phyloP scores from a whole-genome alignment of 2,329 filamentous ascomycete genomes.

The Cryphonectria carpinicola region DNA sequence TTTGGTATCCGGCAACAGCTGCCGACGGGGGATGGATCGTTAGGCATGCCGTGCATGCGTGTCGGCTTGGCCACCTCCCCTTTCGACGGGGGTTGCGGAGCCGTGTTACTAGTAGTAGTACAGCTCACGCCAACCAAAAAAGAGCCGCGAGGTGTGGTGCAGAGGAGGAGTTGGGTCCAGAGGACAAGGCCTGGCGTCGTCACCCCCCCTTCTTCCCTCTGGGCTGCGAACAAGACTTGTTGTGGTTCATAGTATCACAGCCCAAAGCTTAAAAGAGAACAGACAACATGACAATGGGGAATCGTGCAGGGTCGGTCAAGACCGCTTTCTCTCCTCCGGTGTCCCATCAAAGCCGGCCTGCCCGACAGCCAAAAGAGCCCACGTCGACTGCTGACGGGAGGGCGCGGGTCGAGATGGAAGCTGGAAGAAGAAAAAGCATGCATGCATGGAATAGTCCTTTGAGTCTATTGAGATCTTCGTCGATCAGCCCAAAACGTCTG shows the following conservation, averaged over 20 bases:
- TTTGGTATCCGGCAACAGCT: neutral
- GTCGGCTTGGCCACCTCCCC: neutral
- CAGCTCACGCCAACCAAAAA: neutral
- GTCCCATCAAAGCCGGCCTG: neutral
- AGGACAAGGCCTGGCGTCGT: neutral
- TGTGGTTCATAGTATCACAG: neutral
- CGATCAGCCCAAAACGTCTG: neutral
- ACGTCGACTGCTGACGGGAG: constrained; percentile 7
- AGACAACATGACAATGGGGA: neutral
- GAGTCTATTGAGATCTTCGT: neutral
- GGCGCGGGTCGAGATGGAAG: neutral
- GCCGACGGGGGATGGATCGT: neutral
- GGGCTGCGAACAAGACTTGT: neutral
- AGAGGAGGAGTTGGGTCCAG: neutral
- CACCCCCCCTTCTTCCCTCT: neutral
- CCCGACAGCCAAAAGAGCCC: neutral
- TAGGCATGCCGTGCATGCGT: neutral
- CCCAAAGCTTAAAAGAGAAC: neutral
- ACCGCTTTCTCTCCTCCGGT: neutral
- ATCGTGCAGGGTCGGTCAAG: neutral
- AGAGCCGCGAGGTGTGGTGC: neutral
- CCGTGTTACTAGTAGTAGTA: neutral
- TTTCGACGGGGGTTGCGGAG: neutral
- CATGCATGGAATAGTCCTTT: neutral
- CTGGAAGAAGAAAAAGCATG: neutral